Conservation (phyloP, 2,329 filamentous ascomycete genomes). For the Cercospora sesami region DNA sequence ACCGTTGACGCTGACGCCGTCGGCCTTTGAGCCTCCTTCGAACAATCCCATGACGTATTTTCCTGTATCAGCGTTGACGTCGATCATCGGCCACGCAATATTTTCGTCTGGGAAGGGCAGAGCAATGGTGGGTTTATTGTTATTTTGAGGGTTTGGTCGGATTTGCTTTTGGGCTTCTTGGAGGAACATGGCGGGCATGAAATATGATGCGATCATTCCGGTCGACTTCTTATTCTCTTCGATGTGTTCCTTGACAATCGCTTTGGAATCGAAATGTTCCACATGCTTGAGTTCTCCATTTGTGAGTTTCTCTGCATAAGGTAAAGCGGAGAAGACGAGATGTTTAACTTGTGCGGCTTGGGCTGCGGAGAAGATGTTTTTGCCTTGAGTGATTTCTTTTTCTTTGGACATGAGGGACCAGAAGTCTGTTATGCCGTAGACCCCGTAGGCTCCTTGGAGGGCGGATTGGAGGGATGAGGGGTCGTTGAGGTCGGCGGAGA, state of each 20-base stretch:
- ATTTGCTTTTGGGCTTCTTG: constrained; percentile 26
- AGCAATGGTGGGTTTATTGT: constrained; percentile 24
- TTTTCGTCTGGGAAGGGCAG: constrained; percentile 31
- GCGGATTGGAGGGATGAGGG: constrained; percentile 48
- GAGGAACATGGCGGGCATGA: constrained; percentile 33
- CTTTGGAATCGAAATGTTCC: constrained; percentile 44
- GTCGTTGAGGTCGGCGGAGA: constrained; percentile 55
- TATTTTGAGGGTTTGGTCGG: constrained; percentile 20
- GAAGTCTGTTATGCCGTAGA: constrained; percentile 56
- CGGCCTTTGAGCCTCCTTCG: constrained; percentile 29
- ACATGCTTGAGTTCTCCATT: constrained; percentile 37
- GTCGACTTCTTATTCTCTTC: constrained; percentile 29
- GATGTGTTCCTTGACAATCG: constrained; percentile 39
- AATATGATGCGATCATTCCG: constrained; percentile 32
- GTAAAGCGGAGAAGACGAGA: constrained; percentile 43
- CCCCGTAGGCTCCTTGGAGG: constrained; percentile 50
- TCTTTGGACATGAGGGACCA: constrained; percentile 45
- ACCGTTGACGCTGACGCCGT: constrained; percentile 32
- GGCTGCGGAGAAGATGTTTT: constrained; percentile 38
- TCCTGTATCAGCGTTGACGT: constrained; percentile 31
- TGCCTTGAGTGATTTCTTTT: constrained; percentile 38
- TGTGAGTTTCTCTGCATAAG: constrained; percentile 34
- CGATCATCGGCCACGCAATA: constrained; percentile 34
- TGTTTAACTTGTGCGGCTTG: constrained; percentile 40
- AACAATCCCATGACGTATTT: constrained; percentile 37